These are phyloP conservation scores for Cephalotrichum gorgonifer DNA, from an alignment of 2,329 filamentous ascomycete species.

Conservation along the genomic window DNA sequence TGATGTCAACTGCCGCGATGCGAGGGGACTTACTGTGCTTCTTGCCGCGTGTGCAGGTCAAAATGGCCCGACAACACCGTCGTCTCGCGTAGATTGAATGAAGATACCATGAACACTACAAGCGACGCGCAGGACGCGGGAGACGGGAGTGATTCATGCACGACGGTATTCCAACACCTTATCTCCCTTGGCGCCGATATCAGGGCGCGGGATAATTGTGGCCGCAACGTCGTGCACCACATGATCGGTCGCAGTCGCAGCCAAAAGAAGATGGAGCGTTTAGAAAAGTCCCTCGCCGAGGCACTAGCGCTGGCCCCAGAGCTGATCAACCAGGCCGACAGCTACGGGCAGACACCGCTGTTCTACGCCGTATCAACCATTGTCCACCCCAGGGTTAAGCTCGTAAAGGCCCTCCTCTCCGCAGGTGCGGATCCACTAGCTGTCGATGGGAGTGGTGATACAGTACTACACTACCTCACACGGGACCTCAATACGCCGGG, in stretches of 20 bases:
- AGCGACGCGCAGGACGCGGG: too few relatives aligned
- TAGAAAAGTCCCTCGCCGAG: slow-evolving; percentile 3
- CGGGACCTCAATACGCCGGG: slow-evolving; percentile 1
- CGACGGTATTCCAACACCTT: slow-evolving; percentile 10
- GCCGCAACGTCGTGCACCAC: slow-evolving; percentile 14
- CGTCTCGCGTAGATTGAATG: too few relatives aligned
- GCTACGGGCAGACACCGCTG: slow-evolving; percentile 15
- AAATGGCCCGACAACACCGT: slow-evolving; percentile 6
- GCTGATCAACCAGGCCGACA: slow-evolving; percentile 11
- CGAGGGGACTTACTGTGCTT: slow-evolving; percentile 15
- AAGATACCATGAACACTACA: too few relatives aligned
- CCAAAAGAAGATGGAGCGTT: not conserved
- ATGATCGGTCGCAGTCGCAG: slow-evolving; percentile 3
- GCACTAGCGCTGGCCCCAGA: slow-evolving; percentile 5
- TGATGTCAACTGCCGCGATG: slow-evolving; percentile 15
- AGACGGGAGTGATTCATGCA: not conserved
- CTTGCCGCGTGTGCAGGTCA: slow-evolving; percentile 12
- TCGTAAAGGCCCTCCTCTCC: slow-evolving; percentile 7
- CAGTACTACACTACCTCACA: slow-evolving; percentile 12
- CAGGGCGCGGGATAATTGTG: slow-evolving; percentile 11
- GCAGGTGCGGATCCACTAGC: slow-evolving; percentile 12
- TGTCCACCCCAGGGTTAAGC: not conserved
- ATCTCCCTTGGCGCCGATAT: slow-evolving; percentile 14
- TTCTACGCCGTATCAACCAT: slow-evolving; percentile 10
- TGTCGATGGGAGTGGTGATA: slow-evolving; percentile 10